A percentile compares a stretch with the other conserved stretches of the same genome.
phyloP scores from a whole-genome alignment of 768 basidiomycete species.

The Myochromella boudieri region DNA sequence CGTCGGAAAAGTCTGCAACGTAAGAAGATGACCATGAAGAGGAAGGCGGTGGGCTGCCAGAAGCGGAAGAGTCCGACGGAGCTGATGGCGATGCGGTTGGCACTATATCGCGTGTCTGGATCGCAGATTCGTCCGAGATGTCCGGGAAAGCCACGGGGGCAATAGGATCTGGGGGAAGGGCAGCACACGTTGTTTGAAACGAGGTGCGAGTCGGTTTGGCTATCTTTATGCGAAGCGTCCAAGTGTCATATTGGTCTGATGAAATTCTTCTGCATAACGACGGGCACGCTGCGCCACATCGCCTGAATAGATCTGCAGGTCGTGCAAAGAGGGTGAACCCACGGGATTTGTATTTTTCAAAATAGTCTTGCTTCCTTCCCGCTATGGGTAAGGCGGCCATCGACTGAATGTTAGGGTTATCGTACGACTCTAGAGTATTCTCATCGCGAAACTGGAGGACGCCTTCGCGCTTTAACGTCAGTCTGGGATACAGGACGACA shows the following conservation, averaged over 20 bases:
- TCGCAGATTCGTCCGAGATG: background rate
- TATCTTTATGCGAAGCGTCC: slow-evolving; percentile 5
- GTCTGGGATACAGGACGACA: slow-evolving; percentile 10
- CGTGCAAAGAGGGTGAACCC: slow-evolving; percentile 11
- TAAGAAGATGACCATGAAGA: slow-evolving; percentile 4
- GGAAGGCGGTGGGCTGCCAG: background rate
- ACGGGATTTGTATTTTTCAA: slow-evolving; percentile 11
- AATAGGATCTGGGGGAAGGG: background rate
- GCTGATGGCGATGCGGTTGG: background rate
- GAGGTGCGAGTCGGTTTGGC: background rate
- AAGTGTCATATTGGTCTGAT: background rate
- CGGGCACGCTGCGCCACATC: slow-evolving; percentile 15
- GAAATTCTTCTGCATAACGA: slow-evolving; percentile 1
- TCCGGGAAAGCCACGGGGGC: background rate
- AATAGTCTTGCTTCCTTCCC: slow-evolving; percentile 6
- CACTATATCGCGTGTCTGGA: background rate
- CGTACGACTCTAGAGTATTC: slow-evolving; percentile 5
- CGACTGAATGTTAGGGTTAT: slow-evolving; percentile 1
- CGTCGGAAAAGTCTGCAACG: background rate
- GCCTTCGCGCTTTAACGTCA: slow-evolving; percentile 11
- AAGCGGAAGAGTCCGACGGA: background rate
- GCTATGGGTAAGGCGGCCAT: background rate
- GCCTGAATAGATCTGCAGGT: slow-evolving; percentile 4
- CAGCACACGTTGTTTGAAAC: no score
- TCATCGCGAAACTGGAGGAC: slow-evolving; percentile 7